Conservation (phyloP, 805 yeast genomes). For the Pichia gijzeniarum region DNA sequence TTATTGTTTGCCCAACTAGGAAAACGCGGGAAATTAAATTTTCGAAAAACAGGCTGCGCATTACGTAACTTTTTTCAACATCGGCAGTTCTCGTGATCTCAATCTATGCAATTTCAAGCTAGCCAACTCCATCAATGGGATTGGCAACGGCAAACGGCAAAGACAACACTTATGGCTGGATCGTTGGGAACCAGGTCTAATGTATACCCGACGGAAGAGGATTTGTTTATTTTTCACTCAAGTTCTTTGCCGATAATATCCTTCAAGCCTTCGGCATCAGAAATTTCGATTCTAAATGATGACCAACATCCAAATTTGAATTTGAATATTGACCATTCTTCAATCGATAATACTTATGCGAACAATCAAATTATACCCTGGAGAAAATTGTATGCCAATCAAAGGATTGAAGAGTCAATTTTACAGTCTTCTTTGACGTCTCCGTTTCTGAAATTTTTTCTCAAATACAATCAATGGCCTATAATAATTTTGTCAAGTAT, state of each 20-base stretch:
- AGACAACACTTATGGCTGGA: neutral
- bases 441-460: neutral
- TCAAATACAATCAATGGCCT: conserved; percentile 35
- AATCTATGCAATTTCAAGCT: too few relatives aligned
- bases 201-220: conserved; percentile 8
- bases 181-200: neutral
- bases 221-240: conserved; percentile 3
- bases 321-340: neutral
- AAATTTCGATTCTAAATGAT: neutral
- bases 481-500: conserved; percentile 41
- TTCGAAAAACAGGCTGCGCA: too few relatives aligned
- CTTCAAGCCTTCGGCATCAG: neutral
- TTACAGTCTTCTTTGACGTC: conserved; percentile 4
- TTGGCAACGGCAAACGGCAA: neutral
- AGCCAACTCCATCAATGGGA: too few relatives aligned
- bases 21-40: too few relatives aligned
- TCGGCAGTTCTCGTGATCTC: neutral
- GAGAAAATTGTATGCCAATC: conserved; percentile 2
- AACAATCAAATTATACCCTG: conserved; percentile 9
- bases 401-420: conserved; percentile 3
- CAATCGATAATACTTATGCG: neutral
- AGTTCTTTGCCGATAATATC: conserved; percentile 1
- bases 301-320: neutral
- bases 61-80: neutral
- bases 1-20: neutral